Conservation (phyloP, 1,284 basidiomycete genomes). For the Retiboletus flavoniger region DNA sequence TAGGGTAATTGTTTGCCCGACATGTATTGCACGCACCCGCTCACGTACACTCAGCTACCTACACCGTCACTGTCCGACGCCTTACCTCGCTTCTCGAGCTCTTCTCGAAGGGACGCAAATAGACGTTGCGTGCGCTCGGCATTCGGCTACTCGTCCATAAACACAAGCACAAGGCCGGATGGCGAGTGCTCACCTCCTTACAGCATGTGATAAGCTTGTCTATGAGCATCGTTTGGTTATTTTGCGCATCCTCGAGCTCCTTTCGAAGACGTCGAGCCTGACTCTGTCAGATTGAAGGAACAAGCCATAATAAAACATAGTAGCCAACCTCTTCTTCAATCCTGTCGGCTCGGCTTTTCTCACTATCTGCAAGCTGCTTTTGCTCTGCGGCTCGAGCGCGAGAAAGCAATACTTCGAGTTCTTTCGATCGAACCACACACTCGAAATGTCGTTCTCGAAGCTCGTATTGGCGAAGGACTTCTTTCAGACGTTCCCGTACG, state of each 20-base stretch:
- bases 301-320: constrained; percentile 19
- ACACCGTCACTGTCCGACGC: constrained; percentile 45
- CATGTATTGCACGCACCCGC: constrained; percentile 13
- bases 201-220: constrained; percentile 79
- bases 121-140: constrained; percentile 75
- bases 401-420: constrained; percentile 78
- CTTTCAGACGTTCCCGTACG: constrained; percentile 77
- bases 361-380: constrained; percentile 72
- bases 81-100: constrained; percentile 66
- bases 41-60: constrained; percentile 42
- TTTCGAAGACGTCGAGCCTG: constrained; percentile 66
- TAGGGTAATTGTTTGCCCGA: constrained; percentile 9
- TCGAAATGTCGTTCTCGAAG: constrained; percentile 85
- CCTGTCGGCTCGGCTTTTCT: constrained; percentile 64
- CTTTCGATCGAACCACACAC: constrained; percentile 83
- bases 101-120: constrained; percentile 75
- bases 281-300: constrained; percentile 10
- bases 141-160: constrained; percentile 57
- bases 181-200: constrained; percentile 63
- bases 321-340: constrained; percentile 64
- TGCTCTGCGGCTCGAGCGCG: constrained; percentile 81
- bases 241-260: constrained; percentile 71
- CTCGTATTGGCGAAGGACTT: constrained; percentile 79
- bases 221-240: constrained; percentile 70
- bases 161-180: background rate